A percentile compares a stretch with the other conserved stretches of the same genome.
Evolutionary conservation across 495 filamentous ascomycete species (phyloP).

Genomic region (Tuber aestivum): DNA sequence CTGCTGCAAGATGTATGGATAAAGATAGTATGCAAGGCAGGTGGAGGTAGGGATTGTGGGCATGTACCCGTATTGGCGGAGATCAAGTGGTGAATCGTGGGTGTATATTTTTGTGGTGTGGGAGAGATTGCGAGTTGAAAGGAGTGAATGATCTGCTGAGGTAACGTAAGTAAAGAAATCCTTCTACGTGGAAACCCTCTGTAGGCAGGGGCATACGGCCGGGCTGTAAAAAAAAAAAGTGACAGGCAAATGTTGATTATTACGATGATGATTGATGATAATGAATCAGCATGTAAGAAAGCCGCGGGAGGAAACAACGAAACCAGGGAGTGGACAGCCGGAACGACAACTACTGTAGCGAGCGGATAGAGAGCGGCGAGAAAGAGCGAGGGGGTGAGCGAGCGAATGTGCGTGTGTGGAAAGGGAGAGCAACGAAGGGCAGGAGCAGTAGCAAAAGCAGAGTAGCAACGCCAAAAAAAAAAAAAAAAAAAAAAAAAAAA

Average conservation of each 20-base stretch:
- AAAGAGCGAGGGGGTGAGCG: neutral
- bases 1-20: conserved; percentile 1
- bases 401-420: neutral
- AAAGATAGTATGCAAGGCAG: neutral
- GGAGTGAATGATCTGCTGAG: conserved; percentile 16
- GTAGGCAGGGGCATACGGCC: conserved; percentile 1
- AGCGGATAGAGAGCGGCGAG: neutral
- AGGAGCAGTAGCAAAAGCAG: conserved; percentile 18
- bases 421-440: conserved; percentile 19
- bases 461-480: conserved; percentile 6
- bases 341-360: neutral
- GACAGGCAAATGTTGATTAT: neutral
- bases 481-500: conserved; percentile 7
- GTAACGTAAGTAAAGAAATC: conserved; percentile 1
- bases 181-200: conserved; percentile 1
- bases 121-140: conserved; percentile 17
- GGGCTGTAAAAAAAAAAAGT: conserved; percentile 3
- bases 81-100: neutral
- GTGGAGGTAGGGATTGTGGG: neutral
- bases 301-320: neutral
- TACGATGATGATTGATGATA: neutral
- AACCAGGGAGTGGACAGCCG: conserved; percentile 1
- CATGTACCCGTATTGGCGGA: neutral
- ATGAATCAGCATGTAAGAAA: neutral
- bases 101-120: neutral